Conservation (phyloP, 331 rosid genomes). For the Erythrophleum ivorense region DNA sequence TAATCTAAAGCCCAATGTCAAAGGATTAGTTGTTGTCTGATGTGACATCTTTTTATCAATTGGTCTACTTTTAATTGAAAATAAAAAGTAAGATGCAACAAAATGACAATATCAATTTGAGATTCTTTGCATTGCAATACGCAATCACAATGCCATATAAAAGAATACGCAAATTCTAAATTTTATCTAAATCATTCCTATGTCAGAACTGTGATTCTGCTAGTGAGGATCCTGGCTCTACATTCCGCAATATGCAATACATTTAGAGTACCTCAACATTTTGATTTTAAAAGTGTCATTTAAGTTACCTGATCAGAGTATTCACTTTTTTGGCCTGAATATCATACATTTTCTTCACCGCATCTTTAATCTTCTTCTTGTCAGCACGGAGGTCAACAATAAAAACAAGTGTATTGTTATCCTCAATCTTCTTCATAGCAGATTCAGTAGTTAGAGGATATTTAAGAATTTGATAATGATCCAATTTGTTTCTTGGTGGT, state of each 20-base stretch:
- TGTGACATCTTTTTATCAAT: neutral
- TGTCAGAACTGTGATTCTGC: neutral
- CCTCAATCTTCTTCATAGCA: constrained; percentile 97
- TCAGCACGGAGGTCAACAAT: constrained; percentile 90
- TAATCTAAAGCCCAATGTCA: neutral
- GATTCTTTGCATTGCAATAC: neutral
- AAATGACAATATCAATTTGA: neutral
- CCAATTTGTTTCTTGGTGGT: constrained; percentile 87
- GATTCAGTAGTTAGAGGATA: constrained; percentile 87
- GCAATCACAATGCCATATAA: constrained; percentile 10
- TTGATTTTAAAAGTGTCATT: neutral
- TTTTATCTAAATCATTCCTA: neutral
- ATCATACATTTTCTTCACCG: constrained; percentile 92
- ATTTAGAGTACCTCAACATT: neutral
- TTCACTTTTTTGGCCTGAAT: constrained; percentile 95
- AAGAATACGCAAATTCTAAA: no score
- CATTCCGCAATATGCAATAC: neutral
- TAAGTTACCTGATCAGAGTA: constrained; percentile 81
- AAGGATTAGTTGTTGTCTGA: neutral
- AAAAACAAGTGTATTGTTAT: constrained; percentile 86
- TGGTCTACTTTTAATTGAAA: neutral
- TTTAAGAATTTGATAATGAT: constrained; percentile 87
- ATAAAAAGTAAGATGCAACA: neutral
- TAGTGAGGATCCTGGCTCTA: neutral
- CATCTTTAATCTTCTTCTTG: constrained; percentile 87